Conservation (phyloP, 306 rosid species). For the Senna tora region DNA sequence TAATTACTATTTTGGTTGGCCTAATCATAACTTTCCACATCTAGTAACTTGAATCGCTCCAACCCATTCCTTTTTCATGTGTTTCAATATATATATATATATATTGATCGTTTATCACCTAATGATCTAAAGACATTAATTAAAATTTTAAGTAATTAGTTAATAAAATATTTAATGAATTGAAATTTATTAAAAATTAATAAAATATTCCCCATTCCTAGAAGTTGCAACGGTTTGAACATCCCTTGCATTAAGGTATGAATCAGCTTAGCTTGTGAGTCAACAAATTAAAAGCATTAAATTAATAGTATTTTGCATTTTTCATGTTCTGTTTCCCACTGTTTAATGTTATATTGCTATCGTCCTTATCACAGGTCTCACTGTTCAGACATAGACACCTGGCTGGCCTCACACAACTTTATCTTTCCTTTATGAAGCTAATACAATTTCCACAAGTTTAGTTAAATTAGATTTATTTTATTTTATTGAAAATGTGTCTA, state of each 20-base stretch:
- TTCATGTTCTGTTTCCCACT: not conserved
- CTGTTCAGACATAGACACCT: not conserved
- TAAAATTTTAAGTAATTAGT: no score
- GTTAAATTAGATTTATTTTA: no score
- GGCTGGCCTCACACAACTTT: not conserved
- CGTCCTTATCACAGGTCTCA: not conserved
- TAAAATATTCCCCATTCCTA: not conserved
- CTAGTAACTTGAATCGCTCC: no score
- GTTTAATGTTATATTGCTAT: not conserved
- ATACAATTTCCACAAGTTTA: not conserved
- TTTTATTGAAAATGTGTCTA: no score
- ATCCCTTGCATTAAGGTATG: not conserved
- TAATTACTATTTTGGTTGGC: not conserved
- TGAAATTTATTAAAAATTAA: no score
- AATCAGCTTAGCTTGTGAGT: not conserved
- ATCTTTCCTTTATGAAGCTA: not conserved
- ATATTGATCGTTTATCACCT: no score
- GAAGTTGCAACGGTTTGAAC: not conserved
- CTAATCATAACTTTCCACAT: no score
- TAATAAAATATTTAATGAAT: no score
- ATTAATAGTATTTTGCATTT: not conserved
- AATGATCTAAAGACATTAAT: no score
- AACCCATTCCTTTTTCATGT: no score
- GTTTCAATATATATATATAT: no score
- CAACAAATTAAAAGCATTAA: slow-evolving; percentile 3